Evolutionary conservation across 2,329 filamentous ascomycete genomes (phyloP).

Genomic region (Pyrenophora graminea): DNA sequence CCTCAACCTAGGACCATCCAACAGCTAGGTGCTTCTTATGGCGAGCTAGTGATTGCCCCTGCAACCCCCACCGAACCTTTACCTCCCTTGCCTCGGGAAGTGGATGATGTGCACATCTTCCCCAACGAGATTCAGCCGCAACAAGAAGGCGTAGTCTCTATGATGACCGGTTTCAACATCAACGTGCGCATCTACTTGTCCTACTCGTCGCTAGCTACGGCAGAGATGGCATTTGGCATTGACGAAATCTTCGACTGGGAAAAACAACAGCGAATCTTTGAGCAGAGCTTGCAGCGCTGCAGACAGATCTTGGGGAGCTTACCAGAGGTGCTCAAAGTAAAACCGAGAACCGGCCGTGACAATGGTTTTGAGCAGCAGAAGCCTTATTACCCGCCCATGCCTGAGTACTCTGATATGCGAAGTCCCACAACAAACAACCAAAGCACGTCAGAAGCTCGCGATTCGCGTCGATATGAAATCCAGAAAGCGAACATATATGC

Average conservation of each 20-base stretch:
- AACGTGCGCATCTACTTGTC: conserved; percentile 78
- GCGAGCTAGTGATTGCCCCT: conserved; percentile 75
- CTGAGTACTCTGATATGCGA: conserved; percentile 39
- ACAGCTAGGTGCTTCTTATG: conserved; percentile 73
- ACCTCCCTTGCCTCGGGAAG: conserved; percentile 77
- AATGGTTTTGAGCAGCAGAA: conserved; percentile 31
- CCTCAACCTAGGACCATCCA: conserved; percentile 66
- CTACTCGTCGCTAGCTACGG: conserved; percentile 76
- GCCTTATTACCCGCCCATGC: conserved; percentile 45
- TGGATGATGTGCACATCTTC: conserved; percentile 82
- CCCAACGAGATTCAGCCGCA: conserved; percentile 72
- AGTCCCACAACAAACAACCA: conserved; percentile 32
- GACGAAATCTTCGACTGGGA: conserved; percentile 75
- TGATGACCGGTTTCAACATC: conserved; percentile 79
- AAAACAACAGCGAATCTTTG: conserved; percentile 74
- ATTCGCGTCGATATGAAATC: conserved; percentile 69
- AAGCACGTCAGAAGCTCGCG: conserved; percentile 34
- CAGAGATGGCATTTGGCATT: conserved; percentile 81
- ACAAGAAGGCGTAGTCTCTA: conserved; percentile 68
- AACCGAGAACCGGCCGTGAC: conserved; percentile 48
- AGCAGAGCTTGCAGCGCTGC: conserved; percentile 70
- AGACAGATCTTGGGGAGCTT: conserved; percentile 70
- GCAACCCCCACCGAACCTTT: conserved; percentile 76
- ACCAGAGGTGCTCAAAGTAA: conserved; percentile 69
- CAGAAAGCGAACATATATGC: conserved; percentile 90